These are phyloP conservation scores for Corynascus novoguineensis DNA, from an alignment of 495 filamentous ascomycete species.

Conservation along the genomic window DNA sequence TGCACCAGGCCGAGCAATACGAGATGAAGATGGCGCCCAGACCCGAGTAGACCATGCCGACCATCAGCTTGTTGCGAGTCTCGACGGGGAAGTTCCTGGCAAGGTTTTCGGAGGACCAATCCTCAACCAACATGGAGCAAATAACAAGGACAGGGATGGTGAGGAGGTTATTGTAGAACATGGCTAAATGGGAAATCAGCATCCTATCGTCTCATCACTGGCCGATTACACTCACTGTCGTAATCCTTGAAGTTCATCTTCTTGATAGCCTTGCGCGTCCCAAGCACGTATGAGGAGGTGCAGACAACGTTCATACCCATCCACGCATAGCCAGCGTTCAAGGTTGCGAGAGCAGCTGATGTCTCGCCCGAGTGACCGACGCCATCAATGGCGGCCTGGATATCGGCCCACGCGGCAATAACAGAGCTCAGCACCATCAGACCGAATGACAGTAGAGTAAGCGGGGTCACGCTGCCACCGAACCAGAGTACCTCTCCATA, in stretches of 20 bases:
- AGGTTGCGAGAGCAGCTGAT: slow-evolving; percentile 70
- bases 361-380: slow-evolving; percentile 56
- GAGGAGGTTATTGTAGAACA: slow-evolving; percentile 99
- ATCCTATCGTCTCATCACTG: background rate
- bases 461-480: slow-evolving; percentile 80
- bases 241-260: slow-evolving; percentile 99
- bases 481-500: slow-evolving; percentile 99
- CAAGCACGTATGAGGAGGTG: slow-evolving; percentile 81
- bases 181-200: slow-evolving; percentile 54
- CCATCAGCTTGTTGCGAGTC: slow-evolving; percentile 64
- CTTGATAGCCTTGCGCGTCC: slow-evolving; percentile 98
- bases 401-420: slow-evolving; percentile 96
- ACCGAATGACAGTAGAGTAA: slow-evolving; percentile 92
- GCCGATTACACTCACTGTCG: slow-evolving; percentile 67
- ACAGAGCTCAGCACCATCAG: slow-evolving; percentile 95
- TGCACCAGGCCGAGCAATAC: slow-evolving; percentile 97
- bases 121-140: slow-evolving; percentile 76
- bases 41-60: slow-evolving; percentile 92
- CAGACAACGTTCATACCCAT: slow-evolving; percentile 97
- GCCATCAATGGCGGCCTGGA: slow-evolving; percentile 71
- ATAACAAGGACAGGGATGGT: slow-evolving; percentile 88
- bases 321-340: slow-evolving; percentile 97
- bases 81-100: slow-evolving; percentile 78
- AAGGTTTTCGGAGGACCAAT: slow-evolving; percentile 87
- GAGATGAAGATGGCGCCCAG: slow-evolving; percentile 95